Evolutionary conservation across 805 yeast species (phyloP), one percentile per base, ranked within the genome.

Genomic region (Saturnispora mendoncae): DNA sequence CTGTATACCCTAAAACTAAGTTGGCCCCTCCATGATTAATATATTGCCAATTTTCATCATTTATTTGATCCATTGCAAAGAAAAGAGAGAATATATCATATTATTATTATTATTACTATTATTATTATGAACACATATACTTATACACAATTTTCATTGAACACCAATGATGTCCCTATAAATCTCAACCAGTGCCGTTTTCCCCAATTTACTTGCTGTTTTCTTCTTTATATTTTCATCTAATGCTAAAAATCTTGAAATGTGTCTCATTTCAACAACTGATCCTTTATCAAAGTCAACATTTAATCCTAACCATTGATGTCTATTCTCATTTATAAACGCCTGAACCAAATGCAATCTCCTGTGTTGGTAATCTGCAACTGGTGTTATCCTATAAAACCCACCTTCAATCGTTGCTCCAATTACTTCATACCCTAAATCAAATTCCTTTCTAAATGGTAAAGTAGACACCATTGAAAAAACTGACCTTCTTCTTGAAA

Each of bases 361-460:
- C 58, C 96, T 72, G 61, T 86, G 92, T 10, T 76, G 69, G 3
- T 75, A 62, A 55, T 92, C 97, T 31, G 72, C 65, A 10, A 87
- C 64, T 0, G 97, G 97, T 17, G 74, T 66, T 6, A 92, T 74
- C 38, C 75, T 72, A 52, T 76, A 78, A 28, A 92, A 59, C 0
- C 88, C 78, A 0, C 98, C 98, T 52, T 88, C 95, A 2, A 69
- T 64, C 13, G 81, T 78, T 1, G 80, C 77, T 3, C 90, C 95
- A 38, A 90, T 58, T 6, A 76, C 67, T 51, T 78, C 85, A 56
- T 71, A 74, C 3, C 62, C 65, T 13, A 53, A 42, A 41, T 58
- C 60, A 15, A 54, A 56, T 14, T 55, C 61, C 9, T 56, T 51
- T 25, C 58, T 60, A 10, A 39, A 34, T 4, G 52, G 51, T 10